These are phyloP conservation scores for Annulohypoxylon truncatum DNA, from an alignment of 2,329 filamentous ascomycete species.

Conservation along the genomic window DNA sequence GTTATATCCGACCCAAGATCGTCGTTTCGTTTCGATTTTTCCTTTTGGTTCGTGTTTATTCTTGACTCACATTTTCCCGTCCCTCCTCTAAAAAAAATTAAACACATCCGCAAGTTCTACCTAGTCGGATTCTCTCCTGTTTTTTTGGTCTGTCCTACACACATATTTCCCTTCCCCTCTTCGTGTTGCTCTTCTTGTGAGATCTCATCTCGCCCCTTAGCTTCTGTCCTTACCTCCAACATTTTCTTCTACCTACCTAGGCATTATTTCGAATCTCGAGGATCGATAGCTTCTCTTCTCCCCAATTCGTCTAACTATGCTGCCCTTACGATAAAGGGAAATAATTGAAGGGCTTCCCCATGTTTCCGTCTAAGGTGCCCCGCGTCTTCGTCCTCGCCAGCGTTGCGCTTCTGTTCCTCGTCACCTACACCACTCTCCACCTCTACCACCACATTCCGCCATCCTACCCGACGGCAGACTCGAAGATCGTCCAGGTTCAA, in stretches of 20 bases:
- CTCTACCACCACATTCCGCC: constrained; percentile 40
- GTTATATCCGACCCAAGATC: constrained; percentile 22
- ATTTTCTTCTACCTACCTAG: not conserved
- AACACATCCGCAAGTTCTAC: constrained; percentile 10
- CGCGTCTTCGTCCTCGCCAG: constrained; percentile 44
- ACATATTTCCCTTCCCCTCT: constrained; percentile 11
- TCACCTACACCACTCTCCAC: constrained; percentile 45
- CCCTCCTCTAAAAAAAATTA: not conserved
- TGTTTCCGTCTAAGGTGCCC: constrained; percentile 45
- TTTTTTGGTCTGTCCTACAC: constrained; percentile 8
- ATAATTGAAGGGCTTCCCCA: constrained; percentile 31
- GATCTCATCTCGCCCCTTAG: not conserved
- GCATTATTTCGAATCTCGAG: not conserved
- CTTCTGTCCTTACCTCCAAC: not conserved
- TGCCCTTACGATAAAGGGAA: constrained; percentile 14
- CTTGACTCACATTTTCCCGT: constrained; percentile 15
- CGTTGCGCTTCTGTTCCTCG: constrained; percentile 41
- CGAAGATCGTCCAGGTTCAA: constrained; percentile 24
- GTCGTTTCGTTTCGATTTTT: constrained; percentile 18
- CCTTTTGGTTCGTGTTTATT: constrained; percentile 22
- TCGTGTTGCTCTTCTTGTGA: constrained; percentile 9
- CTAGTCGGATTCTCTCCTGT: not conserved
- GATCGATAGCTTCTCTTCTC: not conserved
- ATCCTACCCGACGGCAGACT: constrained; percentile 26
- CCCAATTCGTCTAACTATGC: constrained; percentile 20